Base-by-base conservation (phyloP, 768 basidiomycete species). In the Tubosaeta sp. region DNA sequence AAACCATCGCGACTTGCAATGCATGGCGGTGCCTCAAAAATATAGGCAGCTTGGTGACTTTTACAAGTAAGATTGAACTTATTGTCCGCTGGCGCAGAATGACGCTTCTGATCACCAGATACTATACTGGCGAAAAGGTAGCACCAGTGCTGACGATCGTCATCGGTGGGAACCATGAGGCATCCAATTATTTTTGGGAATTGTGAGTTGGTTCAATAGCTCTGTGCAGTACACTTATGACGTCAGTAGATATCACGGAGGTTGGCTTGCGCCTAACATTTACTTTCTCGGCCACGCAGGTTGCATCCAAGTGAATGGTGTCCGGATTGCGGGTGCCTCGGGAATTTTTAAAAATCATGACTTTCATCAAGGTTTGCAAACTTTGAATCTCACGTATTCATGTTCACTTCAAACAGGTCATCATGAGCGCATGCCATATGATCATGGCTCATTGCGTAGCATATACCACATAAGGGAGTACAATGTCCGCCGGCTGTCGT, bases 91-190 rank as follows among this genome's bases (percentile, higher is more conserved):
- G 26, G 19, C 10, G 16, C 19, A 19, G 25, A 41, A 22, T 48
- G 19, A 59, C 39, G 2, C 19, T 27, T 53, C 32, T 44, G 25
- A 52, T 49, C 33, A 51, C 42, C 43, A 91, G 88, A 62, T 99
- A 98, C 68, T 97, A 99, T 64, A 85, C 83, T 1, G 91, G 92
- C 1, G 76, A 87, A 64, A 84, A 76, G 62, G 71, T 59, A n/a
- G 94, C 95, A 2, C 93, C 95, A 0, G 68, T 95, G 5, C 70
- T 95, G 66, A 99, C 97, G 0, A 75, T 99, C 12, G 84, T 98
- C 45, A 97, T 98, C 62, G 97, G 97, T 14, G 97, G 97, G 9
- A 98, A 98, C 65, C 97, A 98, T 67, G 97, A 98, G 71, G 92
- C 92, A 2, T 94, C 91, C 19, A 97, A 94, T 60, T 97, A 97